These are phyloP conservation scores for Pholiota microspora DNA, from an alignment of 768 basidiomycete species.

Conservation along the genomic window DNA sequence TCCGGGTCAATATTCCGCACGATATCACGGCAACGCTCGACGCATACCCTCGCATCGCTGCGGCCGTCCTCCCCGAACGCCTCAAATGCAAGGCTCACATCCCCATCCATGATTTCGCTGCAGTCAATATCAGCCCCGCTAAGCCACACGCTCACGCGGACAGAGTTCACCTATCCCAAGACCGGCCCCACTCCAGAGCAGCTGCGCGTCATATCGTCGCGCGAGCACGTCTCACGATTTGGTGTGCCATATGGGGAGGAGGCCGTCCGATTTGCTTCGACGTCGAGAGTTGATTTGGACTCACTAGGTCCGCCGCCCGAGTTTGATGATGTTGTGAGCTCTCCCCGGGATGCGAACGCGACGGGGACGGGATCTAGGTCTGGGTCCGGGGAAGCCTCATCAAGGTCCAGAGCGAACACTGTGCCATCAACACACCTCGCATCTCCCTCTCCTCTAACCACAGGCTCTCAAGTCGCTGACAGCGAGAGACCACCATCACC, in stretches of 20 bases:
- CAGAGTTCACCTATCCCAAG: conserved; percentile 69
- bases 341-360: neutral
- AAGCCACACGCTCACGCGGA: conserved; percentile 67
- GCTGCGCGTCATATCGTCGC: conserved; percentile 65
- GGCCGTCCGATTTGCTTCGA: conserved; percentile 62
- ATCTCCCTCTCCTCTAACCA: neutral
- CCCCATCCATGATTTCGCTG: conserved; percentile 69
- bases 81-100: conserved; percentile 39
- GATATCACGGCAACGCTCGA: conserved; percentile 45
- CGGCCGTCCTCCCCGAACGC: conserved; percentile 10
- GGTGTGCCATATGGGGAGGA: conserved; percentile 76
- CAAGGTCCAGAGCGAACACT: neutral
- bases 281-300: conserved; percentile 35
- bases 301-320: conserved; percentile 49
- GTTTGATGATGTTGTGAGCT: conserved; percentile 36
- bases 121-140: conserved; percentile 76
- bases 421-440: no score
- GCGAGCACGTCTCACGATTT: conserved; percentile 66
- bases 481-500: neutral
- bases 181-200: conserved; percentile 62
- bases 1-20: conserved; percentile 45
- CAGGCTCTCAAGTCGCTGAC: neutral
- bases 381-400: neutral
- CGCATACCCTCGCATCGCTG: conserved; percentile 33
- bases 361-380: neutral